phyloP scores from a whole-genome alignment of 2,329 filamentous ascomycete species.

The Cytospora paraplurivora region DNA sequence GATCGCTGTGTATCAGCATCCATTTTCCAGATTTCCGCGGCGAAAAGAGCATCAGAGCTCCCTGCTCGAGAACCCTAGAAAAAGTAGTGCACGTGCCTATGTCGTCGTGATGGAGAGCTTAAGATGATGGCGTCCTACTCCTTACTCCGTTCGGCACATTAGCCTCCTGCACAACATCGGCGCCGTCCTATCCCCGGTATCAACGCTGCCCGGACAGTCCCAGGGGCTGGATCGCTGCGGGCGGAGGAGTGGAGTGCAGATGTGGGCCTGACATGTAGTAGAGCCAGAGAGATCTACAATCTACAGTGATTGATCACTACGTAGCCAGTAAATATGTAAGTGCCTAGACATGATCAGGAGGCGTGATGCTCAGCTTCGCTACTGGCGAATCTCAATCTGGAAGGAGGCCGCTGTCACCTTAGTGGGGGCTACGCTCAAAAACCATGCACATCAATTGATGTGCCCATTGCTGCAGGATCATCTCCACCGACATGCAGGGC shows the following conservation, averaged over 20 bases:
- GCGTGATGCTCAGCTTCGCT: slow-evolving; percentile 11
- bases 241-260: slow-evolving; percentile 15
- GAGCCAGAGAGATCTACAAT: slow-evolving; percentile 1
- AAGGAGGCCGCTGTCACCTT: slow-evolving; percentile 7
- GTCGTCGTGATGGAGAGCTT: slow-evolving; percentile 4
- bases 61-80: no score
- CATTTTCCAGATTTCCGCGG: no score
- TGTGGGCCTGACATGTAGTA: slow-evolving; percentile 14
- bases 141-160: slow-evolving; percentile 16
- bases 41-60: no score
- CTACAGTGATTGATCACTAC: neutral
- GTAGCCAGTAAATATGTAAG: neutral
- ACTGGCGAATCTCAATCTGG: slow-evolving; percentile 15
- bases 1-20: no score
- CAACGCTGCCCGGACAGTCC: slow-evolving; percentile 1
- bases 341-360: slow-evolving; percentile 3
- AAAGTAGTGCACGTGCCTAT: neutral
- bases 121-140: slow-evolving; percentile 14
- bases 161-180: slow-evolving; percentile 12
- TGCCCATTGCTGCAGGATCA: slow-evolving; percentile 15
- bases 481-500: slow-evolving; percentile 17
- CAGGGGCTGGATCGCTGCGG: slow-evolving; percentile 9
- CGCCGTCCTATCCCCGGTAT: slow-evolving; percentile 10
- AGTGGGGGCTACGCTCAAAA: slow-evolving; percentile 14
- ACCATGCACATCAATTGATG: no score